These are phyloP conservation scores for Colletotrichum tofieldiae DNA, from an alignment of 2,329 filamentous ascomycete genomes.

Conservation along the genomic window DNA sequence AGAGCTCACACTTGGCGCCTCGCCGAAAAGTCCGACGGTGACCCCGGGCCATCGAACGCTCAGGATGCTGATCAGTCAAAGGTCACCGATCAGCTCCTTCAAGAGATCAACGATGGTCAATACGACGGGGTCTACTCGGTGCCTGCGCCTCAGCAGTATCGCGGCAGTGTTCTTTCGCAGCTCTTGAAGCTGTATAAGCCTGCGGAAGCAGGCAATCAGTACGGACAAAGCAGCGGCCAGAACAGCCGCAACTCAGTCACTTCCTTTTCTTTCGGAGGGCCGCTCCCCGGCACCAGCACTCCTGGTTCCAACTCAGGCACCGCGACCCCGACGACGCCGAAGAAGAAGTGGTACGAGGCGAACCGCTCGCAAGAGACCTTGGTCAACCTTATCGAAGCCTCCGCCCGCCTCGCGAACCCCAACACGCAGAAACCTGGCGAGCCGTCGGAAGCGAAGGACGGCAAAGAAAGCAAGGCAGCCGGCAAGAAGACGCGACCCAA, in stretches of 20 bases:
- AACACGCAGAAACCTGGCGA: conserved; percentile 44
- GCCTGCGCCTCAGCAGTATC: conserved; percentile 58
- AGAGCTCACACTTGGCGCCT: conserved; percentile 57
- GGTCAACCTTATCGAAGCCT: conserved; percentile 64
- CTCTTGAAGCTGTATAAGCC: conserved; percentile 64
- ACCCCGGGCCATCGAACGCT: conserved; percentile 35
- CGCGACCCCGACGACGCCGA: conserved; percentile 54
- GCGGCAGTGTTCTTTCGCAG: conserved; percentile 62
- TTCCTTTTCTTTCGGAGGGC: conserved; percentile 52
- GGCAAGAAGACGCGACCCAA: conserved; percentile 53
- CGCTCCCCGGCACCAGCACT: conserved; percentile 58
- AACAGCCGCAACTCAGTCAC: conserved; percentile 41
- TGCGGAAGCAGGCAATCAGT: conserved; percentile 46
- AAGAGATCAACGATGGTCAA: conserved; percentile 56
- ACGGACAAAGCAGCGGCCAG: conserved; percentile 37
- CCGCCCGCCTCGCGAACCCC: conserved; percentile 58
- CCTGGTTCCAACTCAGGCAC: conserved; percentile 53
- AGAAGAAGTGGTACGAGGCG: conserved; percentile 65
- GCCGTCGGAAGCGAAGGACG: conserved; percentile 43
- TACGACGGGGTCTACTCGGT: conserved; percentile 60
- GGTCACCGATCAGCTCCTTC: conserved; percentile 37
- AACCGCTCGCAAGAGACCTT: conserved; percentile 64
- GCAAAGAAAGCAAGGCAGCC: conserved; percentile 40
- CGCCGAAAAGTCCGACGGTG: conserved; percentile 13
- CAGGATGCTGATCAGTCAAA: conserved; percentile 20